A percentile compares a stretch with the other conserved stretches of the same genome.
These are phyloP conservation scores for Aegle marmelos DNA, from an alignment of 345 rosid genomes.

Conservation along the genomic window DNA sequence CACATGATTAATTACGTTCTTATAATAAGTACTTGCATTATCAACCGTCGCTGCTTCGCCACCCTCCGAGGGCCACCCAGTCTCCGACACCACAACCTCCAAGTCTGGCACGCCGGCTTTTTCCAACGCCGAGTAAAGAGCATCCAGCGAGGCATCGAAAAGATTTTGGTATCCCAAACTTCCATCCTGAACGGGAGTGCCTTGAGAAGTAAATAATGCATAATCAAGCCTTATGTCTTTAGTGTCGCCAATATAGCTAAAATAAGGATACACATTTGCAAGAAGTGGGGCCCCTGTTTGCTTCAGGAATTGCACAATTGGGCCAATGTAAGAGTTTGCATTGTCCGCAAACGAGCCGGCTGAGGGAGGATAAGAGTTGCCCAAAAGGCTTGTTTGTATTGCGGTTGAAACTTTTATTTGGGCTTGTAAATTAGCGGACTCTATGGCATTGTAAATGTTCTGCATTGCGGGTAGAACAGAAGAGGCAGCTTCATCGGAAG, in stretches of 20 bases:
- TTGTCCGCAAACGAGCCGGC: slow-evolving; percentile 3
- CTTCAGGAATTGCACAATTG: slow-evolving; percentile 24
- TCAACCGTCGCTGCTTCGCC: not conserved
- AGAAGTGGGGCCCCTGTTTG: slow-evolving; percentile 20
- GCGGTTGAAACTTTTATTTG: slow-evolving; percentile 43
- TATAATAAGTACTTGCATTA: slow-evolving; percentile 24
- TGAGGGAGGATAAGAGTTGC: slow-evolving; percentile 31
- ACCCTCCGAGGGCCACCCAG: slow-evolving; percentile 29
- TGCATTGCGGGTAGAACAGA: slow-evolving; percentile 29
- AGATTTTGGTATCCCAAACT: slow-evolving; percentile 17
- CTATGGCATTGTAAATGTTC: slow-evolving; percentile 22
- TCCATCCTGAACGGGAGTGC: slow-evolving; percentile 15
- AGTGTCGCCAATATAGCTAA: not conserved
- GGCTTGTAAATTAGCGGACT: slow-evolving; percentile 16
- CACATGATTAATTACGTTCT: slow-evolving; percentile 19
- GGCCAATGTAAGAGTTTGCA: slow-evolving; percentile 22
- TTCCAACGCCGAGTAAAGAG: slow-evolving; percentile 23
- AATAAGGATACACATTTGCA: slow-evolving; percentile 28
- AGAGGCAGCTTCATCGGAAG: slow-evolving; percentile 14
- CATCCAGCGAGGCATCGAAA: slow-evolving; percentile 27
- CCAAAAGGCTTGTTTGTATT: slow-evolving; percentile 12
- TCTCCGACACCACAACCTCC: slow-evolving; percentile 24
- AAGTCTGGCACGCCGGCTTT: slow-evolving; percentile 2
- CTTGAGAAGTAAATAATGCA: slow-evolving; percentile 18
- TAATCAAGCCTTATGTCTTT: slow-evolving; percentile 9